phyloP scores from a whole-genome alignment of 2,329 filamentous ascomycete species.

The Orbilia brochopaga region DNA sequence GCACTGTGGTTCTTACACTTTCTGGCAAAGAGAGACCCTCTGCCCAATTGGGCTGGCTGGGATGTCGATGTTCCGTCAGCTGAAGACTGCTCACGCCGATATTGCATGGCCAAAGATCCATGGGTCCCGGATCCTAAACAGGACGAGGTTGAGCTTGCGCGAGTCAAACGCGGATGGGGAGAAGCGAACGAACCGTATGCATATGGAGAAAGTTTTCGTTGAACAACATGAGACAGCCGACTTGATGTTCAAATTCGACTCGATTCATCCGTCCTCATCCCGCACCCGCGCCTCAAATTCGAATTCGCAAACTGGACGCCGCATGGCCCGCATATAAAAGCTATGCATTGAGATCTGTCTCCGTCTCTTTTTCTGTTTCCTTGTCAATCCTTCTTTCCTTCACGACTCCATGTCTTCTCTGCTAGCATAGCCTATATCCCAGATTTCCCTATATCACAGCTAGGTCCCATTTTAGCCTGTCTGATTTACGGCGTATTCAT shows the following conservation, averaged over 20 bases:
- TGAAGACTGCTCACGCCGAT: constrained; percentile 47
- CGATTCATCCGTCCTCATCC: neutral
- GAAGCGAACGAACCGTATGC: constrained; percentile 47
- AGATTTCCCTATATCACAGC: neutral
- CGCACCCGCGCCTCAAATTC: no score
- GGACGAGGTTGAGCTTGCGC: constrained; percentile 47
- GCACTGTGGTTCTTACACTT: constrained; percentile 46
- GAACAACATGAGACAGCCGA: constrained; percentile 17
- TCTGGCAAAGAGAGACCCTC: constrained; percentile 36
- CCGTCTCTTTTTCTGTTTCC: no score
- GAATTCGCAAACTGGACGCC: no score
- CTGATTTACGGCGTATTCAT: neutral
- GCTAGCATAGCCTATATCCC: no score
- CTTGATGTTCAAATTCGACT: no score
- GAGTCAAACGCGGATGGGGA: constrained; percentile 47
- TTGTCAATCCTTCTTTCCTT: no score
- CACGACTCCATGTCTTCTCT: no score
- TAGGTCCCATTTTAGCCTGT: neutral
- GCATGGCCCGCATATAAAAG: no score
- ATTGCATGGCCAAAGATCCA: constrained; percentile 45
- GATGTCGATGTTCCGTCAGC: constrained; percentile 34
- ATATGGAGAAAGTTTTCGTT: constrained; percentile 43
- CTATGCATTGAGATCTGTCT: no score
- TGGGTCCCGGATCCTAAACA: constrained; percentile 47
- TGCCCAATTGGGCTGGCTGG: constrained; percentile 45